Evolutionary conservation across 2,329 filamentous ascomycete species (phyloP), one percentile per base, ranked within the genome.

Genomic region (Chrysoporthe deuterocubensis): DNA sequence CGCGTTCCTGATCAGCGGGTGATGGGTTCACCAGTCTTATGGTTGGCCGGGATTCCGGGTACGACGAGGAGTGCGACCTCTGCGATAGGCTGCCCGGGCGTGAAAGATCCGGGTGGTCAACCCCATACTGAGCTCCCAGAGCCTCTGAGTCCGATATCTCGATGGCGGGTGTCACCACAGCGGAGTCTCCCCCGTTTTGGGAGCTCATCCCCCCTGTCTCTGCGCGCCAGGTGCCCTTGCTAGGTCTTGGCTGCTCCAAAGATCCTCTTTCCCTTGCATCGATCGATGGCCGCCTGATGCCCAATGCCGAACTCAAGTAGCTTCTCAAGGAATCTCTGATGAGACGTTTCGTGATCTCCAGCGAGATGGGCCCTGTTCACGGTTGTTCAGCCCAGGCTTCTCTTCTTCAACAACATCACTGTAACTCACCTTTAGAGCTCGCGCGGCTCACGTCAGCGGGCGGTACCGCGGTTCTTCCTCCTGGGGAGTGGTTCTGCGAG

Each of bases 291-390:
- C 68, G 65, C 37, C 65, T 52, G 11, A 60, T 58, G 40, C 61
- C 62, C 71, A 76, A 76, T 5, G 75, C 70, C 26, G 75, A 68
- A n/a, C 59, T 68, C 34, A 84, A 71, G 58, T 81, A 81, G 16
- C 75, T 74, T 46, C 75, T 77, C 52, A 84, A 72, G 66, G 80
- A 82, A 62, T 79, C 75, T 37, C 75, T 74, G 21, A 81, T 73
- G 14, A 93, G 81, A 40, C 79, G 76, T 72, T 81, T 84, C 11
- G 89, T 91, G 71, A 85, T 82, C 61, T 89, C 85, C 40, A 89
- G 73, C 6, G 90, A 91, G 67, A 93, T 78, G 0, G 77, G 74
- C 6, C 65, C 67, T 16, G 57, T 57, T 69, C 46, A 43, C 6
- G 37, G 54, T 59, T 44, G 14, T 60, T 68, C 65, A 66, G 43